Conservation (phyloP, 768 basidiomycete genomes). For the Russula brevipes region DNA sequence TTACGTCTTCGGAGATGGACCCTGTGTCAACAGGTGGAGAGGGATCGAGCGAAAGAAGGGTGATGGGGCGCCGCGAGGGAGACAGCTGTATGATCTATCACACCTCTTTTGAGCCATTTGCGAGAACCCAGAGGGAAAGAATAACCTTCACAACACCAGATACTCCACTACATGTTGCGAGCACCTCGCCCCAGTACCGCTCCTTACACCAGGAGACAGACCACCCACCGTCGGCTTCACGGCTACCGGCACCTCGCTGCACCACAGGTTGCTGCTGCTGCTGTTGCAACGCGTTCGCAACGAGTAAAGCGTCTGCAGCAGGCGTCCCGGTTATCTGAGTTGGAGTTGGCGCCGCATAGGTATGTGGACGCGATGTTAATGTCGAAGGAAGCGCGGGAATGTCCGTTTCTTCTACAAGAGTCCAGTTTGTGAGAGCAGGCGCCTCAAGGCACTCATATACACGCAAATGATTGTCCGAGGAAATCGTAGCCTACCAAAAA, state of each 20-base stretch:
- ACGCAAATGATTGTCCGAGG: conserved; percentile 81
- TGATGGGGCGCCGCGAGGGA: conserved; percentile 58
- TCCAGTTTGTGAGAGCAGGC: conserved; percentile 66
- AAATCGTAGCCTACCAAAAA: conserved; percentile 68
- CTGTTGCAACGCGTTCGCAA: conserved; percentile 62
- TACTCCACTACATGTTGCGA: conserved; percentile 72
- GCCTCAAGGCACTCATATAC: conserved; percentile 89
- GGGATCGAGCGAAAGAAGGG: conserved; percentile 57
- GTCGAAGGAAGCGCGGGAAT: conserved; percentile 50
- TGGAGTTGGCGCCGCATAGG: conserved; percentile 61
- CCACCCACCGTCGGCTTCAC: conserved; percentile 91
- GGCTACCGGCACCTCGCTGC: conserved; percentile 48
- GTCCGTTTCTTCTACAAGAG: conserved; percentile 72
- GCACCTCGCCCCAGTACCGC: conserved; percentile 87
- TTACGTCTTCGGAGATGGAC: conserved; percentile 31
- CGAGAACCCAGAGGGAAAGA: conserved; percentile 3
- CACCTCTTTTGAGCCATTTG: background rate
- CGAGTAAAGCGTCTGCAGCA: conserved; percentile 51
- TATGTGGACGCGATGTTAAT: conserved; percentile 43
- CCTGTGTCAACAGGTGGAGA: conserved; percentile 35
- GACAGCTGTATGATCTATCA: conserved; percentile 72
- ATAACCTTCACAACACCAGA: conserved; percentile 71
- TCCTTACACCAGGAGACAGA: conserved; percentile 95
- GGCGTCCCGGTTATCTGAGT: conserved; percentile 53
- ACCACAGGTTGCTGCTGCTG: conserved; percentile 30